Evolutionary conservation across 345 rosid species (phyloP).

Genomic region (Salix exigua): DNA sequence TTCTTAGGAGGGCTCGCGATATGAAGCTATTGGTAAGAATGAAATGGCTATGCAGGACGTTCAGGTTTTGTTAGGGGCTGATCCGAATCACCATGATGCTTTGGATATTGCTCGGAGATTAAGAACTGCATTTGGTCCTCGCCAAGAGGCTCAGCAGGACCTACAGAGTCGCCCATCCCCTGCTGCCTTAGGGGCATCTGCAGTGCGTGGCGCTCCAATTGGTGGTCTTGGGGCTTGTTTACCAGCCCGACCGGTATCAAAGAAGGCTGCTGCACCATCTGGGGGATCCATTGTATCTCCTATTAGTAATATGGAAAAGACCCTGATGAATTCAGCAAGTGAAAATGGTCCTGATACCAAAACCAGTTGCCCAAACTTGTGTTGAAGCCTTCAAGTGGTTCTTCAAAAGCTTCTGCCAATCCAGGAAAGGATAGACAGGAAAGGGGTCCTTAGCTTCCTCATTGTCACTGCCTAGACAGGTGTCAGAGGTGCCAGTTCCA

Average conservation of each 20-base stretch:
- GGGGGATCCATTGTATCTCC: constrained; percentile 37
- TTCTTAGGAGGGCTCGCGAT: constrained; percentile 83
- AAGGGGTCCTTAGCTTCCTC: constrained; percentile 32
- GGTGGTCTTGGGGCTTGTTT: constrained; percentile 89
- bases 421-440: constrained; percentile 21
- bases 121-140: constrained; percentile 63
- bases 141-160: constrained; percentile 76
- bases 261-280: constrained; percentile 48
- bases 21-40: constrained; percentile 70
- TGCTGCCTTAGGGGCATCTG: constrained; percentile 98
- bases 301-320: constrained; percentile 46
- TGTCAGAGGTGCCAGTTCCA: constrained; percentile 35
- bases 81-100: constrained; percentile 75
- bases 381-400: constrained; percentile 50
- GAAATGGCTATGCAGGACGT: constrained; percentile 87
- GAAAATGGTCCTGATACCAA: constrained; percentile 59
- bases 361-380: constrained; percentile 50
- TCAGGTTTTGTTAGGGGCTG: constrained; percentile 60
- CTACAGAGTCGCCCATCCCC: constrained; percentile 91
- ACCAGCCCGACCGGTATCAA: constrained; percentile 67
- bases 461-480: constrained; percentile 17
- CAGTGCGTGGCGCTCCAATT: constrained; percentile 87
- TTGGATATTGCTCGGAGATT: constrained; percentile 61
- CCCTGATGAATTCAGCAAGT: constrained; percentile 25
- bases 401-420: constrained; percentile 39